Percentiles rank a stretch among this genome's conserved stretches.
Conservation (phyloP, 257 asterid species). For the Scutellaria minor region DNA sequence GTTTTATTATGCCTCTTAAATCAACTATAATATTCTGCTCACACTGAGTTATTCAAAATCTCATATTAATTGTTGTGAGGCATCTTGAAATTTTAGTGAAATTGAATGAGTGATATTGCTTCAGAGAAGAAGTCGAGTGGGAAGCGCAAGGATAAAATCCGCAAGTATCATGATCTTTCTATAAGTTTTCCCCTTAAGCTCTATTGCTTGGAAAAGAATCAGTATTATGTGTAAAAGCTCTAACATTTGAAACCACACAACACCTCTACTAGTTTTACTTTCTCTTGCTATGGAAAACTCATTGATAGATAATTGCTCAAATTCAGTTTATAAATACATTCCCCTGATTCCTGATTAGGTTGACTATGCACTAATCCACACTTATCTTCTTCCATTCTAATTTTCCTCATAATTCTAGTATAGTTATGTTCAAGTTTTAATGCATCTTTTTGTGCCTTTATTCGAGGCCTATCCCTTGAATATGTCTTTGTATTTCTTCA, state of each 20-base stretch:
- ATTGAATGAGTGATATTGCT: slow-evolving; percentile 36
- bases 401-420: neutral
- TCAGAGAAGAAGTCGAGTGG: slow-evolving; percentile 67
- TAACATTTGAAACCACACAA: neutral
- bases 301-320: neutral
- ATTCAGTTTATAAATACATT: neutral
- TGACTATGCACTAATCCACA: neutral
- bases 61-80: slow-evolving; percentile 22
- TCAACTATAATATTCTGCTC: neutral
- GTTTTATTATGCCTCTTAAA: neutral
- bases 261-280: slow-evolving; percentile 7
- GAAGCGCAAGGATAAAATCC: slow-evolving; percentile 63
- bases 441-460: neutral
- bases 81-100: slow-evolving; percentile 25
- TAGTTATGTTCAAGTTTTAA: slow-evolving; percentile 8
- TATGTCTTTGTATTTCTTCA: neutral
- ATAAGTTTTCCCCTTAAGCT: slow-evolving; percentile 54
- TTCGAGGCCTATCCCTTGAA: neutral
- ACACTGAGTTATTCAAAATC: neutral
- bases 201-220: neutral
- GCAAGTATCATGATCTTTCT: slow-evolving; percentile 44
- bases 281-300: neutral
- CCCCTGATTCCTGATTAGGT: neutral
- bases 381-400: neutral
- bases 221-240: neutral